These are phyloP conservation scores for Seminavis robusta DNA, from an alignment of 108 stramenopile genomes.

Conservation along the genomic window DNA sequence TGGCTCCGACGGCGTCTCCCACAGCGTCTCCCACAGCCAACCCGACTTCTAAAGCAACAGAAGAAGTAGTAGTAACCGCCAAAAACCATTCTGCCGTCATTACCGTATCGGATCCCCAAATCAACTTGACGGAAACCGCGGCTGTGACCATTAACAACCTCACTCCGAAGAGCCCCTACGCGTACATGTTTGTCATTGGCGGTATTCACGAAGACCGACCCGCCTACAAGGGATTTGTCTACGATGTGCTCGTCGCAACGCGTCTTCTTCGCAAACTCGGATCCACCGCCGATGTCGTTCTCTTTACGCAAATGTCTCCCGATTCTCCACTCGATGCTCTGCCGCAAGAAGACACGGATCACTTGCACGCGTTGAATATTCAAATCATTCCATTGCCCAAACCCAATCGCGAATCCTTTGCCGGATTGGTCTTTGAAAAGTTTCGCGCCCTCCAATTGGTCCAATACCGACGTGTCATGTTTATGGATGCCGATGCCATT, in stretches of 20 bases:
- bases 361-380: neutral
- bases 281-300: conserved; percentile 21
- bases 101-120: too few species aligned
- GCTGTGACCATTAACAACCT: too few species aligned
- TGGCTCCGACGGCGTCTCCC: too few species aligned
- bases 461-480: conserved; percentile 52
- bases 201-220: conserved; percentile 13
- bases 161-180: too few species aligned
- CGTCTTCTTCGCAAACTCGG: conserved; percentile 9
- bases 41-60: too few species aligned
- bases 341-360: conserved; percentile 12
- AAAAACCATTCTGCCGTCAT: too few species aligned
- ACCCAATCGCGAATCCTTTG: conserved; percentile 5
- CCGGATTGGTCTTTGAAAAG: conserved; percentile 16
- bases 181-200: conserved; percentile 8
- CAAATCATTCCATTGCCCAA: neutral
- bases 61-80: too few species aligned
- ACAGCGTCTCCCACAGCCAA: too few species aligned
- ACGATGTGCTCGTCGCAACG: conserved; percentile 14
- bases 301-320: conserved; percentile 16
- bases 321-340: conserved; percentile 1
- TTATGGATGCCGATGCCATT: conserved; percentile 65
- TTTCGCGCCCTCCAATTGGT: conserved; percentile 38
- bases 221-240: conserved; percentile 14
- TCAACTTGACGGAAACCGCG: too few species aligned